Percentiles rank a stretch among this genome's conserved stretches.
Conservation (phyloP, 2,329 filamentous ascomycete species). For the Madurella fahalii region DNA sequence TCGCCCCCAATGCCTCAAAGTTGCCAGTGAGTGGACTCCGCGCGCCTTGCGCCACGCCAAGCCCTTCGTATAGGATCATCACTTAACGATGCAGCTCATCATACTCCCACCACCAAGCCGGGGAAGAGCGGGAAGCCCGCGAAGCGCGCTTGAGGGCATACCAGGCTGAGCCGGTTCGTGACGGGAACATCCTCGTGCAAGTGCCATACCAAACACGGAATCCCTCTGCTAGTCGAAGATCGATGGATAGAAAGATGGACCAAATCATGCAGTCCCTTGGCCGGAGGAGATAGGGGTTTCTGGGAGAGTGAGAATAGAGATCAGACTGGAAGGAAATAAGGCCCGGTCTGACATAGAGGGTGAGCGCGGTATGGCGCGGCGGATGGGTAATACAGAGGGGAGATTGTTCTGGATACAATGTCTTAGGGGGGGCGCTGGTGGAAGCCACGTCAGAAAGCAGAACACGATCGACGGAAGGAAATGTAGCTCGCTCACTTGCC, state of each 20-base stretch:
- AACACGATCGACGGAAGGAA: too few species aligned
- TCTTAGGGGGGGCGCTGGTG: too few species aligned
- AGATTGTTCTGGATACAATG: too few species aligned
- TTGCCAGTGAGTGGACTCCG: not conserved
- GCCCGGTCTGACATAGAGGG: too few species aligned
- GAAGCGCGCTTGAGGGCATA: constrained; percentile 1
- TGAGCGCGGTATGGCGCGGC: too few species aligned
- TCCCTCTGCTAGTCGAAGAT: not conserved
- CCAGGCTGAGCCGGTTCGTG: constrained; percentile 2
- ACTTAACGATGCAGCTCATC: not conserved
- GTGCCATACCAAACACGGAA: not conserved
- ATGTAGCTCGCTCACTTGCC: too few species aligned
- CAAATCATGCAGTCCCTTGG: constrained; percentile 2
- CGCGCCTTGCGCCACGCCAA: not conserved
- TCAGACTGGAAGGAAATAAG: too few species aligned
- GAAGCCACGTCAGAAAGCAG: too few species aligned
- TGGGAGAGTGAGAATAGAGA: too few species aligned
- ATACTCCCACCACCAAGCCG: not conserved
- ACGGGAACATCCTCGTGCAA: constrained; percentile 12
- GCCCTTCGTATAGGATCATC: not conserved
- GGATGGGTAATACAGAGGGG: too few species aligned
- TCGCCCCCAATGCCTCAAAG: not conserved
- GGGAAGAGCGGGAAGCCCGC: not conserved
- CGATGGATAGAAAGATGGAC: constrained; percentile 4
- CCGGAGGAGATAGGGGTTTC: not conserved